These are phyloP conservation scores for Elongisporangium undulatum DNA, from an alignment of 352 stramenopile species.

Conservation along the genomic window DNA sequence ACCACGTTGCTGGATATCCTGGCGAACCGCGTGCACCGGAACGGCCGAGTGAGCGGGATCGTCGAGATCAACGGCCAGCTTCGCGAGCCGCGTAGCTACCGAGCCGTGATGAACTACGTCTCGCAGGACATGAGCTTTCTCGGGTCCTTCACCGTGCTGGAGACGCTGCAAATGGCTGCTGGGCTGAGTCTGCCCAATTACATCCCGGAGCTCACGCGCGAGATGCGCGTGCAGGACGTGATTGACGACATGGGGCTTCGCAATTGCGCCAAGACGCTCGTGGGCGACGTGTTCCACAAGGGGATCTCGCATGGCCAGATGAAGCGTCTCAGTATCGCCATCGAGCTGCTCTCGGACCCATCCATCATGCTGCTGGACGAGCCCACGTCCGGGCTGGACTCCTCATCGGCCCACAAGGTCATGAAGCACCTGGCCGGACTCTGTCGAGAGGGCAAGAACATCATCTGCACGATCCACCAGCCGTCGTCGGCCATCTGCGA, in stretches of 20 bases:
- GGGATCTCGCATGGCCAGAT: slow-evolving; percentile 86
- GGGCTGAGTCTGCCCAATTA: slow-evolving; percentile 40
- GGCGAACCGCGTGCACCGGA: slow-evolving; percentile 31
- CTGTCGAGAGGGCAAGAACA: slow-evolving; percentile 51
- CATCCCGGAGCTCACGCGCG: slow-evolving; percentile 30
- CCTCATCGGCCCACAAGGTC: slow-evolving; percentile 82
- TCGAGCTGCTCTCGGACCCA: slow-evolving; percentile 92
- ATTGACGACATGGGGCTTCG: slow-evolving; percentile 69
- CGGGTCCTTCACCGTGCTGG: slow-evolving; percentile 60
- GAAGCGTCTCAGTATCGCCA: slow-evolving; percentile 90
- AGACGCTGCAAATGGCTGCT: slow-evolving; percentile 62
- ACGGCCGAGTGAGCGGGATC: slow-evolving; percentile 34
- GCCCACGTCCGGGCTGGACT: slow-evolving; percentile 90
- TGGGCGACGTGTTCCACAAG: slow-evolving; percentile 85
- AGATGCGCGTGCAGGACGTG: slow-evolving; percentile 55
- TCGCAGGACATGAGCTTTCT: slow-evolving; percentile 55
- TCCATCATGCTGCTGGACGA: slow-evolving; percentile 95
- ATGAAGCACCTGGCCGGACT: slow-evolving; percentile 69
- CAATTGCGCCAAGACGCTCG: slow-evolving; percentile 43
- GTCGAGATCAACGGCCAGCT: slow-evolving; percentile 46
- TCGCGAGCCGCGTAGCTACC: slow-evolving; percentile 31
- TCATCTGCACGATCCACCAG: slow-evolving; percentile 85
- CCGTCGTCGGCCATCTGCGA: slow-evolving; percentile 69
- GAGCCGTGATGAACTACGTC: slow-evolving; percentile 58
- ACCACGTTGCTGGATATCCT: slow-evolving; percentile 62